phyloP scores from a whole-genome alignment of 108 stramenopile genomes.

The Cyclotella choctawhatcheeana region DNA sequence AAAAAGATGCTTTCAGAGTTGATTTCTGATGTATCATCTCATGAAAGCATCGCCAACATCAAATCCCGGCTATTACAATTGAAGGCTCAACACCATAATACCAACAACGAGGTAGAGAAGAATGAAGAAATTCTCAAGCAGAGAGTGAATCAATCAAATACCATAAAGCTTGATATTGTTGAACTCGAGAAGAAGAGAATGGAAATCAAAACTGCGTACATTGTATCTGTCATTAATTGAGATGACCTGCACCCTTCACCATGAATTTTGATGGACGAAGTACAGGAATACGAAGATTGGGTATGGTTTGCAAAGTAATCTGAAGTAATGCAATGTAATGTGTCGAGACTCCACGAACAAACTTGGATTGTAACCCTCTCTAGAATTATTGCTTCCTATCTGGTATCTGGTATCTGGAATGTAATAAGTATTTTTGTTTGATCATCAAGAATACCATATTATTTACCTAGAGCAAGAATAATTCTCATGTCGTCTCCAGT shows the following conservation, averaged over 20 bases:
- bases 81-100: not conserved
- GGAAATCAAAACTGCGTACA: conserved; percentile 15
- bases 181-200: conserved; percentile 10
- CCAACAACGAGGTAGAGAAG: conserved; percentile 3
- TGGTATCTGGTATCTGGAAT: too few relatives aligned
- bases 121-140: conserved; percentile 2
- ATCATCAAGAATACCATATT: too few relatives aligned
- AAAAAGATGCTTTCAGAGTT: conserved; percentile 7
- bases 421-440: too few relatives aligned
- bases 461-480: not conserved
- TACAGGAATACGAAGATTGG: not conserved
- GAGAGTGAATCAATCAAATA: not conserved
- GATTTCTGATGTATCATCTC: not conserved
- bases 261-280: not conserved
- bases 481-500: not conserved
- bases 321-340: too few relatives aligned
- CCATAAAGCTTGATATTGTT: conserved; percentile 3
- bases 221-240: conserved; percentile 15
- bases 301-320: not conserved
- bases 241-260: not conserved
- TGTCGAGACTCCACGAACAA: too few relatives aligned
- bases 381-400: too few relatives aligned
- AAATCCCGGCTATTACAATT: not conserved
- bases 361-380: too few relatives aligned
- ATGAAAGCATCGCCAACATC: not conserved